Conservation (phyloP, 169 alveolate species). For the Eimeria praecox region DNA sequence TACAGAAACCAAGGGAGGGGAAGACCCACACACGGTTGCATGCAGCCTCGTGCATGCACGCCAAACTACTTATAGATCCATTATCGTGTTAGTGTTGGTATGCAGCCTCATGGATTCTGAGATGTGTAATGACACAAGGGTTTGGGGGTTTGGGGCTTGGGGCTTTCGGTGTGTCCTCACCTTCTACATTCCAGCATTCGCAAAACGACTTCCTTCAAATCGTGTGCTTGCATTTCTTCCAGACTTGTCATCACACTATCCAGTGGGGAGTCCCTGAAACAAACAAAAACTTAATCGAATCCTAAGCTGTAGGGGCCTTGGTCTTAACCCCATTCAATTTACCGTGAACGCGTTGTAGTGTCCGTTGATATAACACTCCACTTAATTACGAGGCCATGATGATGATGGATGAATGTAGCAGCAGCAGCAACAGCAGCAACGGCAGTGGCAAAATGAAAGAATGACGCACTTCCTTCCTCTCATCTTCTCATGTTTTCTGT, state of each 20-base stretch:
- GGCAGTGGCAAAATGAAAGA: background rate
- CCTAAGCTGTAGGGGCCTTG: background rate
- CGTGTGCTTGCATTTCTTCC: background rate
- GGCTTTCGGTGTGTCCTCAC: background rate
- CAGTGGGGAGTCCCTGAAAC: background rate
- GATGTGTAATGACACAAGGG: background rate
- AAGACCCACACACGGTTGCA: background rate
- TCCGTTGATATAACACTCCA: background rate
- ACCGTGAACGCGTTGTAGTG: background rate
- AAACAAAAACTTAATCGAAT: background rate
- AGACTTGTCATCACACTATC: background rate
- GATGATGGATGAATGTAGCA: background rate
- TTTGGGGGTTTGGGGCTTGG: background rate
- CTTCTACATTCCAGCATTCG: conserved; percentile 16
- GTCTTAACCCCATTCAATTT: background rate
- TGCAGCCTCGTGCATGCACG: background rate
- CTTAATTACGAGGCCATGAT: background rate
- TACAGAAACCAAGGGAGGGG: background rate
- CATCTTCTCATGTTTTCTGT: background rate
- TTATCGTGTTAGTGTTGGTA: background rate
- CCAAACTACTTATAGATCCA: background rate
- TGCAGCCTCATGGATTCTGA: background rate
- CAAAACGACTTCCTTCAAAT: background rate
- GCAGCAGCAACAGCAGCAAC: background rate
- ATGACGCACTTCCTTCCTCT: background rate